Evolutionary conservation across 352 stramenopile genomes (phyloP).

Genomic region (Phytophthora rubi): DNA sequence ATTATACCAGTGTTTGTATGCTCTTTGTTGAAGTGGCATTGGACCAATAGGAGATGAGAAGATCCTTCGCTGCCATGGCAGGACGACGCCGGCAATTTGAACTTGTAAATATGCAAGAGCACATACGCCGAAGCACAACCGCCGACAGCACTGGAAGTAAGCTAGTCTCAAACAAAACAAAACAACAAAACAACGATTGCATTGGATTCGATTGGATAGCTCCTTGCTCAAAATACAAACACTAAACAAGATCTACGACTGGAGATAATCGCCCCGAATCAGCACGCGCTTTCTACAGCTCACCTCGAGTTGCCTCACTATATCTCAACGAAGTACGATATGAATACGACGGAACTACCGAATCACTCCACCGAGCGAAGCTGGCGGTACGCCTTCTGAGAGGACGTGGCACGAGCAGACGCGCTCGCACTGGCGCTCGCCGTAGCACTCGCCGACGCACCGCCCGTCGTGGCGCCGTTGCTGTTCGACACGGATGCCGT

Average conservation of each 20-base stretch:
- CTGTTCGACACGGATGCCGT: not conserved
- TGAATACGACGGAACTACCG: too few species aligned
- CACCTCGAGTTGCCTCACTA: not conserved
- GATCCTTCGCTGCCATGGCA: not conserved
- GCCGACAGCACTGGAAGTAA: too few species aligned
- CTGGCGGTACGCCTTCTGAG: not conserved
- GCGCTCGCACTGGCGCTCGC: not conserved
- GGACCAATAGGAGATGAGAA: not conserved
- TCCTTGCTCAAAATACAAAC: not conserved
- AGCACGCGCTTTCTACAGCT: too few species aligned
- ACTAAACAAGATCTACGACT: not conserved
- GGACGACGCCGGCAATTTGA: too few species aligned
- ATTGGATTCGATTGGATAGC: not conserved
- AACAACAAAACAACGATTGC: not conserved
- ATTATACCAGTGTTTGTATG: not conserved
- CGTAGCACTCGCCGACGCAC: constrained; percentile 5
- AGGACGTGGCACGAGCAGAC: not conserved
- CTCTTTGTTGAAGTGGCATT: not conserved
- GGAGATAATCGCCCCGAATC: not conserved
- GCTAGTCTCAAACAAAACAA: not conserved
- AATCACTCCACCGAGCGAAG: not conserved
- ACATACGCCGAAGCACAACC: too few species aligned
- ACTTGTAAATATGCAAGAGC: too few species aligned
- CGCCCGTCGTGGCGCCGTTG: constrained; percentile 2
- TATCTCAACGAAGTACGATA: not conserved